Conservation (phyloP, 306 rosid genomes). For the Alnus rubra region DNA sequence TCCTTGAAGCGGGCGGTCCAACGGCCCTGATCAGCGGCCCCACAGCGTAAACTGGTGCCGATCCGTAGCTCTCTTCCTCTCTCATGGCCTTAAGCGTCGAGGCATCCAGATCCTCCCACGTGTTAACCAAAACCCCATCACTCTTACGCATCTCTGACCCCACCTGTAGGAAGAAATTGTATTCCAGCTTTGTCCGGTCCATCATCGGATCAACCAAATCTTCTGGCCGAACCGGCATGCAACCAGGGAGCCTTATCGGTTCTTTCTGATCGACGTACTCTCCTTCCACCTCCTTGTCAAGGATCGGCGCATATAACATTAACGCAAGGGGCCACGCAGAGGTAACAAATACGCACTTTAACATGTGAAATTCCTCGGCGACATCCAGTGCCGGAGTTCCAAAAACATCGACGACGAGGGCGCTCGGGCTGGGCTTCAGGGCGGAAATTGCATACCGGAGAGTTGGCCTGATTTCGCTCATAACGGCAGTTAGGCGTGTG, state of each 20-base stretch:
- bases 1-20: neutral
- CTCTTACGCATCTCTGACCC: neutral
- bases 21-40: conserved; percentile 50
- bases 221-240: conserved; percentile 32
- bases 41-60: conserved; percentile 38
- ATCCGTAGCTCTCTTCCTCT: conserved; percentile 24
- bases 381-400: neutral
- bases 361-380: conserved; percentile 9
- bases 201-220: conserved; percentile 39
- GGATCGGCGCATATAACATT: neutral
- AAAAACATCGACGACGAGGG: neutral
- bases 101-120: conserved; percentile 54
- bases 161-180: neutral
- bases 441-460: neutral
- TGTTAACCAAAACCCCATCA: conserved; percentile 64
- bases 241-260: conserved; percentile 3
- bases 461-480: neutral
- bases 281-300: conserved; percentile 6
- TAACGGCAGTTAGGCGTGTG: neutral
- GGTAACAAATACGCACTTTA: neutral
- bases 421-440: neutral
- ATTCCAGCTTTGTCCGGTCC: conserved; percentile 25
- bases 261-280: conserved; percentile 9
- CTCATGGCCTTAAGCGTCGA: conserved; percentile 12
- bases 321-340: neutral